Base-by-base conservation (phyloP, 495 filamentous ascomycete species). In the Hypoxylon fuscum region DNA sequence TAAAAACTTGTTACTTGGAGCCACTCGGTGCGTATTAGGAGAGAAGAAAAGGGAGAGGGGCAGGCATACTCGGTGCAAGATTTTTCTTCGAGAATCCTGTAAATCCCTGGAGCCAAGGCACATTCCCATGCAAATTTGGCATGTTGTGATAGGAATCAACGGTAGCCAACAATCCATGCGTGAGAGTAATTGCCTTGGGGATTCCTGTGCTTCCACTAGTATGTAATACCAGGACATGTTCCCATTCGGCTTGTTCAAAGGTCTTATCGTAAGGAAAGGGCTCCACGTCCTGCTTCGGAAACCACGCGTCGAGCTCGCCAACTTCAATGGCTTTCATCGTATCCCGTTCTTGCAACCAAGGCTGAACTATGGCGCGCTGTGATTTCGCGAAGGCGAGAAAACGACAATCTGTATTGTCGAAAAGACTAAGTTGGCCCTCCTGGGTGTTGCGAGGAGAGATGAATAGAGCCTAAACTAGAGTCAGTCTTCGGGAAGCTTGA, bases 181-280 rank as follows among this genome's bases (percentile, higher is more conserved):
- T 77, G 18, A 76, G 65, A 6, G 76, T 59, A 3, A 89, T 74
- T 1, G 81, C 81, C 66, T 87, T 88, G 0, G 85, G 80, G 10
- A 79, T 56, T 1, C 79, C 86, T 2, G 85, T 87, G 32, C 83
- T 83, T 14, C 86, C 86, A 14, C 84, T 87, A 5, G 86, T 87
- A 59, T 89, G 87, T 10, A 88, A 64, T 9, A 86, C 69, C 3
- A 80, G 25, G 1, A 77, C 55, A 0, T 77, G 78, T 1, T 84
- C 77, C 68, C 82, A 76, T 51, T 75, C 64, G 2, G 71, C 77
- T 52, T 79, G 62, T 18, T 81, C 79, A 23, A 76, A 82, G 0
- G 72, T 77, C 66, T 76, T 77, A 22, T 70, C 52, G 59, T 81
- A 83, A 0, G 77, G 76, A 70, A 51, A 64, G 18, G 23, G 70